Conservation (phyloP, 225 moss, liverwort and hornwort genomes). For the Physcomitrium patens region DNA sequence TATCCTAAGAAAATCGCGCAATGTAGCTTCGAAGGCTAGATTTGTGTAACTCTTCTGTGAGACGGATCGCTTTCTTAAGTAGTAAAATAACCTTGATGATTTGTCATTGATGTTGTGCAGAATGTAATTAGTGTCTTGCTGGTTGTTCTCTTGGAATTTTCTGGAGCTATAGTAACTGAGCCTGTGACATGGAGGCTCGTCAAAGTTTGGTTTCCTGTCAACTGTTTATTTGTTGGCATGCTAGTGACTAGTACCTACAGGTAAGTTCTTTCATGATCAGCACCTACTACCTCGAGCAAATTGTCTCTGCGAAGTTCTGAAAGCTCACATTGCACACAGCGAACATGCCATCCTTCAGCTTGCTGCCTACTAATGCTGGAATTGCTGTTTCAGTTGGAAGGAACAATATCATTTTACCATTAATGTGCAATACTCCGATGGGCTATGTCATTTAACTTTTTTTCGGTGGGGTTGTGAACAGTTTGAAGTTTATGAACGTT, state of each 20-base stretch:
- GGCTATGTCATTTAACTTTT: constrained; percentile 20
- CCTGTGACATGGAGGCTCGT: constrained; percentile 90
- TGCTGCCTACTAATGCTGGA: not conserved
- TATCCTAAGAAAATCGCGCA: not conserved
- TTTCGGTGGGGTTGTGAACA: constrained; percentile 43
- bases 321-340: constrained; percentile 1
- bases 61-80: not conserved
- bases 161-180: constrained; percentile 81
- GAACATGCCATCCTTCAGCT: constrained; percentile 3
- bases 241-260: constrained; percentile 96
- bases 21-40: not conserved
- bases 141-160: constrained; percentile 63
- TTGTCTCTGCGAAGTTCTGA: too few species aligned
- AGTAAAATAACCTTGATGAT: not conserved
- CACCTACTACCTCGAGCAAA: not conserved
- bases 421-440: constrained; percentile 18
- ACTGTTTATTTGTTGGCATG: constrained; percentile 93
- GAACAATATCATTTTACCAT: not conserved
- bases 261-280: constrained; percentile 39
- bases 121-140: constrained; percentile 88
- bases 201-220: constrained; percentile 95
- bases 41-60: not conserved
- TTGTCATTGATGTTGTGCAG: constrained; percentile 55
- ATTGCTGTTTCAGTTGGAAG: constrained; percentile 1
- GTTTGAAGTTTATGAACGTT: constrained; percentile 94